Conservation (phyloP, 192 early-diverging fungal genomes). For the Coemansia sp. region DNA sequence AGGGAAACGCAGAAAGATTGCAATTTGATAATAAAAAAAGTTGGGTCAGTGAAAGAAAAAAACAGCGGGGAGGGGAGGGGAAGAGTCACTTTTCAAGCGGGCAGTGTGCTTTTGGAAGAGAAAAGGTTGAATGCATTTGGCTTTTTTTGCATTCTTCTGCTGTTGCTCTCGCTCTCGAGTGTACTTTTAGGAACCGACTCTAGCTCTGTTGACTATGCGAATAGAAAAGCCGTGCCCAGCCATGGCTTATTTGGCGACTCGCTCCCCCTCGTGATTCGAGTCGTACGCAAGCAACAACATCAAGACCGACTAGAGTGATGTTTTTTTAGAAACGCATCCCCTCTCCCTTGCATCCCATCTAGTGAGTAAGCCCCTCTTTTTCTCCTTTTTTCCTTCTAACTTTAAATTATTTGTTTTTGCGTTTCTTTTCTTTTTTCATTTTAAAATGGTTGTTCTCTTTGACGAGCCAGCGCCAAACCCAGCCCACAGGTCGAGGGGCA, state of each 20-base stretch:
- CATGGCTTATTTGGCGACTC: too few relatives aligned
- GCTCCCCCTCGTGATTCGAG: not conserved
- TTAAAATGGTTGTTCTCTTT: not conserved
- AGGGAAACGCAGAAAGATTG: constrained; percentile 12
- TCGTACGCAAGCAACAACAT: too few relatives aligned
- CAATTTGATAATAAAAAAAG: not conserved
- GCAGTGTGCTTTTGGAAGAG: not conserved
- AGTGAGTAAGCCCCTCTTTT: not conserved
- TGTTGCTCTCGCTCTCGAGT: too few relatives aligned
- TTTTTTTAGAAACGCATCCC: too few relatives aligned
- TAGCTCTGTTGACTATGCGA: too few relatives aligned
- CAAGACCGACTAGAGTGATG: too few relatives aligned
- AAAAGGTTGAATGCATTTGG: too few relatives aligned
- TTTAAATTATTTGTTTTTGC: not conserved
- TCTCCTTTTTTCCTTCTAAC: not conserved
- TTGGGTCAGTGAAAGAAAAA: not conserved
- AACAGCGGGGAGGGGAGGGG: not conserved
- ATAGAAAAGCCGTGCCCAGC: too few relatives aligned
- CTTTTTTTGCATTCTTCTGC: not conserved
- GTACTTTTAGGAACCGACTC: too few relatives aligned
- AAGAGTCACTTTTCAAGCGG: not conserved
- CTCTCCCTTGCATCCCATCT: not conserved
- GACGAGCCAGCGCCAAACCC: not conserved
- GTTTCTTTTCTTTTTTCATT: not conserved
- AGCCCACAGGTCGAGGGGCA: not conserved